A percentile compares a stretch with the other conserved stretches of the same genome.
Conservation (phyloP, 139 green algal genomes). For the Ettlia oleoabundans region DNA sequence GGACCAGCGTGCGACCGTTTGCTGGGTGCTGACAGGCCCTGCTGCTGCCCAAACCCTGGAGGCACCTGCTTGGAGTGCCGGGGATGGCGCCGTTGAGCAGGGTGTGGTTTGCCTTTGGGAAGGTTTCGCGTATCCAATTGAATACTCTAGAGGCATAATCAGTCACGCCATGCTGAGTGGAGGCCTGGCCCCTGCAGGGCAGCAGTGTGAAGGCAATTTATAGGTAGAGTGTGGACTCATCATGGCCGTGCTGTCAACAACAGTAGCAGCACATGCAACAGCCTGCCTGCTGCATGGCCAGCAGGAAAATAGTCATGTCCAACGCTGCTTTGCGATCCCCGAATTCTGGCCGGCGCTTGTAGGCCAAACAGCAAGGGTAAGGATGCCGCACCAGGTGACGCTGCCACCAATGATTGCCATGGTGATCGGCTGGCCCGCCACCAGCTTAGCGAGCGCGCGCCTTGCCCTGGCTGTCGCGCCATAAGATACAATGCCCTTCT, state of each 20-base stretch:
- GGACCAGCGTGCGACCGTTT: no score
- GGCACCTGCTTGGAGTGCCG: background rate
- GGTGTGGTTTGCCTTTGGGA: constrained; percentile 2
- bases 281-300: no score
- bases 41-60: background rate
- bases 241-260: no score
- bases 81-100: background rate
- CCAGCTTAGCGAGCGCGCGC: background rate
- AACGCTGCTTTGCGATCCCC: no score
- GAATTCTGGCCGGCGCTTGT: no score
- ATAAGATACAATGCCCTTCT: background rate
- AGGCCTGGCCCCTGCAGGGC: background rate
- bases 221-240: no score
- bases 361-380: no score
- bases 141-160: background rate
- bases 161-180: background rate
- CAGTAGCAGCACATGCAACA: no score
- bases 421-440: background rate
- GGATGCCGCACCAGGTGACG: background rate
- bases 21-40: background rate
- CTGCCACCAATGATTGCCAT: background rate
- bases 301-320: no score
- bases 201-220: background rate
- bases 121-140: background rate
- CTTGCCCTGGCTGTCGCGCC: background rate